These are phyloP conservation scores for Hypericum perforatum DNA, from an alignment of 345 rosid genomes.

Conservation along the genomic window DNA sequence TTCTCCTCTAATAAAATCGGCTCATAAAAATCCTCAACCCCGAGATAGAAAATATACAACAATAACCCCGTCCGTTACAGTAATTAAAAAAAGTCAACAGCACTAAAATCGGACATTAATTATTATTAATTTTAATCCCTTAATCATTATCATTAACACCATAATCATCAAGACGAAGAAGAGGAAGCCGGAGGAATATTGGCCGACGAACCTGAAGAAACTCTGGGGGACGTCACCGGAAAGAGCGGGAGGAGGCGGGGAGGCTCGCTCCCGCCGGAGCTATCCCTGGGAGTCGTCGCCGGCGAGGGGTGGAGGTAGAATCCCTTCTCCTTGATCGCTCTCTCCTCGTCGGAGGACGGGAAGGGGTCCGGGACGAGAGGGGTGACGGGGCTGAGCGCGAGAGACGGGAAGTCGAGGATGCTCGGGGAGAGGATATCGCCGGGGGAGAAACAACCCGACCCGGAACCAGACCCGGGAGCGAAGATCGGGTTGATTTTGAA, in stretches of 20 bases:
- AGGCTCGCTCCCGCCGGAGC: conserved; percentile 31
- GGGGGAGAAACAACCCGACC: conserved; percentile 59
- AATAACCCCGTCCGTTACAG: too few species aligned
- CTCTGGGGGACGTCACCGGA: conserved; percentile 77
- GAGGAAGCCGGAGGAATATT: too few species aligned
- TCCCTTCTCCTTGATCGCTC: conserved; percentile 73
- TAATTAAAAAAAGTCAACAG: too few species aligned
- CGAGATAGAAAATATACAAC: too few species aligned
- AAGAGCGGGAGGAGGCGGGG: conserved; percentile 66
- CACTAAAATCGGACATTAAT: too few species aligned
- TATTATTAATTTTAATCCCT: too few species aligned
- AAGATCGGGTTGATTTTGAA: conserved; percentile 71
- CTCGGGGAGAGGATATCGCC: conserved; percentile 89
- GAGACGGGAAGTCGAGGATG: conserved; percentile 77
- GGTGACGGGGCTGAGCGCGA: conserved; percentile 83
- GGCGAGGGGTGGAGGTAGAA: conserved; percentile 90
- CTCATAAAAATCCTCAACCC: too few species aligned
- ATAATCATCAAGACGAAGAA: too few species aligned
- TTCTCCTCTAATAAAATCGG: too few species aligned
- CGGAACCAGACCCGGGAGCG: conserved; percentile 19
- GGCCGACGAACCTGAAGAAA: conserved; percentile 50
- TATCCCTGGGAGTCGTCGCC: conserved; percentile 60
- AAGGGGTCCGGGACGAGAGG: conserved; percentile 93
- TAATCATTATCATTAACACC: too few species aligned
- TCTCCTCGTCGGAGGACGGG: conserved; percentile 51